phyloP scores from a whole-genome alignment of 208 protist species.

The Leishmania tropica region DNA sequence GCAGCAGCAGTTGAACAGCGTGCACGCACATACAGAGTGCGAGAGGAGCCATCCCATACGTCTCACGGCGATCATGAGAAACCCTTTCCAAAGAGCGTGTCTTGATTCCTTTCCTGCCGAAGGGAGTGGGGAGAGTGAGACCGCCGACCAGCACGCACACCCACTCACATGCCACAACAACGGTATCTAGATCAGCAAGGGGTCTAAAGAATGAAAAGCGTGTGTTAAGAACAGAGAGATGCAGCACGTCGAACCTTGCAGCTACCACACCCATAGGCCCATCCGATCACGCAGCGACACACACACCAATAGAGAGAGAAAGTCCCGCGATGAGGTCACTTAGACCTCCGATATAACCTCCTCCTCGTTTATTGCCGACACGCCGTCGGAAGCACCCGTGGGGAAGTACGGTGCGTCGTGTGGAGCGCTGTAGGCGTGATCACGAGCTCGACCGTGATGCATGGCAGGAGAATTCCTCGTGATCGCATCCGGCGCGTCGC shows the following conservation, averaged over 20 bases:
- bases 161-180: background rate
- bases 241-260: background rate
- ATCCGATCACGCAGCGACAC: background rate
- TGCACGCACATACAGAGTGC: background rate
- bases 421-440: background rate
- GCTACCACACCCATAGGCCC: background rate
- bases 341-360: background rate
- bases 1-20: background rate
- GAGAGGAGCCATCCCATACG: background rate
- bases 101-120: slow-evolving; percentile 1
- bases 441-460: background rate
- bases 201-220: background rate
- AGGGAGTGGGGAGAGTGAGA: background rate
- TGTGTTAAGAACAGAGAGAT: background rate
- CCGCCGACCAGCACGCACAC: background rate
- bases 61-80: background rate
- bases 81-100: background rate
- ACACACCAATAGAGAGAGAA: background rate
- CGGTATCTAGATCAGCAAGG: background rate
- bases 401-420: background rate
- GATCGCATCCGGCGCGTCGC: background rate
- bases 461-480: background rate
- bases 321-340: background rate
- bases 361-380: slow-evolving; percentile 2
- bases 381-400: background rate